Conservation (phyloP, 345 rosid genomes). For the Gossypium bickii region DNA sequence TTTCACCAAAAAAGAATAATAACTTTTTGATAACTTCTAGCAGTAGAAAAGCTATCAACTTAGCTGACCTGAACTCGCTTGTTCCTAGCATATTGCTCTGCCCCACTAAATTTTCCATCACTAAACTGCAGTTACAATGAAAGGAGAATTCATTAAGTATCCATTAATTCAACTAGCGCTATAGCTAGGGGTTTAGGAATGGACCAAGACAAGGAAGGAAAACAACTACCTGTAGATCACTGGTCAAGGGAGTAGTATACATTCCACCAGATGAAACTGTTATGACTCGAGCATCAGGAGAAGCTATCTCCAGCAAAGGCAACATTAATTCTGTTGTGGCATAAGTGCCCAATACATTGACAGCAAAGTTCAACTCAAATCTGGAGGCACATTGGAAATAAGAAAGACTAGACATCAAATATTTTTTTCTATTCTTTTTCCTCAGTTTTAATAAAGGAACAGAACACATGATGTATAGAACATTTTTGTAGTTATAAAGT, state of each 20-base stretch:
- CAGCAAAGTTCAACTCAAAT: constrained; percentile 68
- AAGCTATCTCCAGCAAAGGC: constrained; percentile 75
- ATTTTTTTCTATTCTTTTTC: not conserved
- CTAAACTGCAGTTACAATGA: constrained; percentile 43
- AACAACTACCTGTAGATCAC: constrained; percentile 65
- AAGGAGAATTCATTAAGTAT: not conserved
- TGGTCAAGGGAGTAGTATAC: constrained; percentile 69
- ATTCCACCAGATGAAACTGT: constrained; percentile 89
- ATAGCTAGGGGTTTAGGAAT: not conserved
- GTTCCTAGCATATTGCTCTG: constrained; percentile 70
- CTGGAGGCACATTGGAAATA: constrained; percentile 29
- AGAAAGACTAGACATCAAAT: not conserved
- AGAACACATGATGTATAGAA: not conserved
- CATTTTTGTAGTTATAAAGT: not conserved
- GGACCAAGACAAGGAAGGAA: not conserved
- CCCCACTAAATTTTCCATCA: constrained; percentile 52
- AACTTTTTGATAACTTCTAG: not conserved
- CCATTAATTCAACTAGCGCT: not conserved
- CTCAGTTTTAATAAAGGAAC: not conserved
- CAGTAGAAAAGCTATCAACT: constrained; percentile 1
- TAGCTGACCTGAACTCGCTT: constrained; percentile 75
- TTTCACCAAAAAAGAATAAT: not conserved
- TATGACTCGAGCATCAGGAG: constrained; percentile 79
- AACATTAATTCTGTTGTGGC: constrained; percentile 62
- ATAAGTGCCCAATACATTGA: constrained; percentile 84